Percentiles rank a stretch among this genome's conserved stretches.
phyloP scores from a whole-genome alignment of 2,329 filamentous ascomycete species.

The Fusarium nisikadoi region DNA sequence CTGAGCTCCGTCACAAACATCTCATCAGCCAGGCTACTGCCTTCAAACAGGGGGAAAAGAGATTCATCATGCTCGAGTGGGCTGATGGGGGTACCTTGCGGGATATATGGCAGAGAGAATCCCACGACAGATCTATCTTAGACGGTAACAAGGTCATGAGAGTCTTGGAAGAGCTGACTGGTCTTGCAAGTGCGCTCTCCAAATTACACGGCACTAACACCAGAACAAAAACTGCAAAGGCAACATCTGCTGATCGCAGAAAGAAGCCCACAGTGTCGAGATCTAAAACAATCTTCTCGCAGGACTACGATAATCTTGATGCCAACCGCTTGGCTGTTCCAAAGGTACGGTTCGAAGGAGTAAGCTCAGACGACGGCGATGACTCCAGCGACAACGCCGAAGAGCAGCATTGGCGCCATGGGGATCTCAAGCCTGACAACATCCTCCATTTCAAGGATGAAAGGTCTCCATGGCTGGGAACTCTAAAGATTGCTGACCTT shows the following conservation, averaged over 20 bases:
- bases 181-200: constrained; percentile 17
- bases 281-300: not conserved
- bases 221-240: not conserved
- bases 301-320: not conserved
- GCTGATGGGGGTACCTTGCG: constrained; percentile 24
- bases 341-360: not conserved
- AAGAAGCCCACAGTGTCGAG: not conserved
- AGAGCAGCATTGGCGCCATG: constrained; percentile 24
- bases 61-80: constrained; percentile 32
- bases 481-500: constrained; percentile 26
- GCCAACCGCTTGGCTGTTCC: not conserved
- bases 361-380: not conserved
- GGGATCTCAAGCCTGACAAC: constrained; percentile 30
- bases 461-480: constrained; percentile 5
- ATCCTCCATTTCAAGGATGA: constrained; percentile 18
- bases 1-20: constrained; percentile 5
- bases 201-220: constrained; percentile 4
- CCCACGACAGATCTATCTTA: not conserved
- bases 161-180: constrained; percentile 21
- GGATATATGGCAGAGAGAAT: constrained; percentile 11
- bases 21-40: constrained; percentile 16
- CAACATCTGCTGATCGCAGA: not conserved
- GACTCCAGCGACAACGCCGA: not conserved
- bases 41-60: not conserved
- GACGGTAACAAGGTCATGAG: not conserved